Evolutionary conservation across 2,329 filamentous ascomycete genomes (phyloP).

Genomic region (Bertia moriformis): DNA sequence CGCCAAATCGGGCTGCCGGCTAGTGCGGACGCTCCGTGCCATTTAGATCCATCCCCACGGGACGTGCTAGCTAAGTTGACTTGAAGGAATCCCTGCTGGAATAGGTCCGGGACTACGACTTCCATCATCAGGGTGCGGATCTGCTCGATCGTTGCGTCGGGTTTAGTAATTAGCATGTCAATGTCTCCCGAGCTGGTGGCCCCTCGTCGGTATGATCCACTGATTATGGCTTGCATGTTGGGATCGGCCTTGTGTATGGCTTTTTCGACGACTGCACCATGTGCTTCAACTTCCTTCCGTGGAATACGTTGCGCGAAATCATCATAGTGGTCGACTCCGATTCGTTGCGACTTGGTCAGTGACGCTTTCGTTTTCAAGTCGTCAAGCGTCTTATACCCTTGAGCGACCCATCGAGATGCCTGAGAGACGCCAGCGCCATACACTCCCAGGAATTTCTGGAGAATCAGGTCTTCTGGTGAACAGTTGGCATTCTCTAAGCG

Average conservation of each 20-base stretch:
- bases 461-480: slow-evolving; percentile 48
- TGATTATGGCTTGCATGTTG: slow-evolving; percentile 55
- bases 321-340: slow-evolving; percentile 67
- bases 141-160: slow-evolving; percentile 31
- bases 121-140: slow-evolving; percentile 50
- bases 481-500: slow-evolving; percentile 56
- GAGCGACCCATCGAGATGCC: slow-evolving; percentile 62
- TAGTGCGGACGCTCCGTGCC: slow-evolving; percentile 2
- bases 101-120: slow-evolving; percentile 46
- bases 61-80: slow-evolving; percentile 46
- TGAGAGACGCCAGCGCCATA: slow-evolving; percentile 63
- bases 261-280: slow-evolving; percentile 49
- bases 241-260: slow-evolving; percentile 46
- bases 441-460: slow-evolving; percentile 61
- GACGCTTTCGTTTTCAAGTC: slow-evolving; percentile 49
- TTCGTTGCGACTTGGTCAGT: slow-evolving; percentile 53
- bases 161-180: slow-evolving; percentile 68
- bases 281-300: slow-evolving; percentile 56
- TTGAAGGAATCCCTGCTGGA: slow-evolving; percentile 49
- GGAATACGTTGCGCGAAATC: slow-evolving; percentile 72
- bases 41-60: slow-evolving; percentile 79
- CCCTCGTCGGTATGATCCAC: slow-evolving; percentile 76
- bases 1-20: slow-evolving; percentile 43
- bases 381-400: slow-evolving; percentile 60
- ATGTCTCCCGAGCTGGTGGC: slow-evolving; percentile 64